Evolutionary conservation across 768 basidiomycete genomes (phyloP).

Genomic region (Calocybe cyanea): DNA sequence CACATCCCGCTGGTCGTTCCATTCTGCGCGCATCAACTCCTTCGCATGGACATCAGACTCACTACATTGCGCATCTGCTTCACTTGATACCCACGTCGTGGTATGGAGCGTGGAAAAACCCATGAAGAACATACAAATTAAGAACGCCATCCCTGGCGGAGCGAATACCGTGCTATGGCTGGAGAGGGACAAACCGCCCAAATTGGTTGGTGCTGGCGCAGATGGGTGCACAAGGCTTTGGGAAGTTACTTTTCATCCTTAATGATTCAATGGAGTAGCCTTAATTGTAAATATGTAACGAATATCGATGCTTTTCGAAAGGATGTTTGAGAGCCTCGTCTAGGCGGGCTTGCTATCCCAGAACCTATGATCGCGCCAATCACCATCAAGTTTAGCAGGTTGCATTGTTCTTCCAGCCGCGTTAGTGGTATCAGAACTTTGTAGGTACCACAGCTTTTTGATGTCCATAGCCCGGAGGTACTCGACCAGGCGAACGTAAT

Average conservation of each 20-base stretch:
- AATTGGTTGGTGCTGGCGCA: slow-evolving; percentile 69
- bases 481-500: slow-evolving; percentile 62
- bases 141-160: slow-evolving; percentile 84
- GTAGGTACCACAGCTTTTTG: slow-evolving; percentile 62
- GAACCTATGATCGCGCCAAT: slow-evolving; percentile 60
- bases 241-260: slow-evolving; percentile 51
- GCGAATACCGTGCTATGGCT: slow-evolving; percentile 82
- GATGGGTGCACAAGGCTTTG: slow-evolving; percentile 79
- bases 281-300: too few species aligned
- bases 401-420: slow-evolving; percentile 40
- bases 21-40: slow-evolving; percentile 76
- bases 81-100: slow-evolving; percentile 91
- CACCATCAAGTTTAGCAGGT: slow-evolving; percentile 41
- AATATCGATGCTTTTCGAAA: too few species aligned
- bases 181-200: slow-evolving; percentile 37
- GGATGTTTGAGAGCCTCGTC: too few species aligned
- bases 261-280: too few species aligned
- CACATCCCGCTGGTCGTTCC: slow-evolving; percentile 82
- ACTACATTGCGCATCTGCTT: slow-evolving; percentile 78
- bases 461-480: slow-evolving; percentile 68
- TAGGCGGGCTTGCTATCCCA: slow-evolving; percentile 34
- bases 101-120: slow-evolving; percentile 77
- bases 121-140: slow-evolving; percentile 72
- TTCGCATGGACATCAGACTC: slow-evolving; percentile 75
- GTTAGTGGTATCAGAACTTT: slow-evolving; percentile 36